Conservation (phyloP, 371 early-diverging fungal genomes). For the Mucor racemosus region DNA sequence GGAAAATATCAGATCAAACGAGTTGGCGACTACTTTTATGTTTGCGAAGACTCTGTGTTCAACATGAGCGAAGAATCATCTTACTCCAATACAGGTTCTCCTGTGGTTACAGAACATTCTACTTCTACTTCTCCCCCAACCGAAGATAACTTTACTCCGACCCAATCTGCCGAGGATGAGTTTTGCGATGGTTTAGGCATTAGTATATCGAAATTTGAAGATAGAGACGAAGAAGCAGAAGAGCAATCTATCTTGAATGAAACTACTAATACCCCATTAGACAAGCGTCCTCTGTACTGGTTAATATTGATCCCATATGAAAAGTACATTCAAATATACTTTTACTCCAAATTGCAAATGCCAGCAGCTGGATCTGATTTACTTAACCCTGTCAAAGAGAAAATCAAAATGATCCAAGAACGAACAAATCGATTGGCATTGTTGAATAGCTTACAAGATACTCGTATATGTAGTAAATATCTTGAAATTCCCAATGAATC, state of each 20-base stretch:
- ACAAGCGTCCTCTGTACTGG: conserved; percentile 63
- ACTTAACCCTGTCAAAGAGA: conserved; percentile 56
- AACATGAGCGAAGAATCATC: conserved; percentile 35
- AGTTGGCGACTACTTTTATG: conserved; percentile 62
- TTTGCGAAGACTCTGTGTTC: conserved; percentile 52
- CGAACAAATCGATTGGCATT: conserved; percentile 72
- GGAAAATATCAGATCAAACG: conserved; percentile 45
- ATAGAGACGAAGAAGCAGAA: conserved; percentile 13
- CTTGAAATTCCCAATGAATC: conserved; percentile 56
- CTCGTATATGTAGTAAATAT: conserved; percentile 74
- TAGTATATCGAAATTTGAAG: conserved; percentile 19
- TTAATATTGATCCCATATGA: conserved; percentile 63
- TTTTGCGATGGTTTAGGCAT: conserved; percentile 51
- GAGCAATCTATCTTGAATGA: not conserved
- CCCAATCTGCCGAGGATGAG: conserved; percentile 18
- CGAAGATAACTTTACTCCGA: not conserved
- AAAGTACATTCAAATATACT: conserved; percentile 62
- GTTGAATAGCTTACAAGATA: conserved; percentile 67
- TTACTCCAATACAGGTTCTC: conserved; percentile 26
- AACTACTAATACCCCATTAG: conserved; percentile 10
- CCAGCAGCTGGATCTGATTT: conserved; percentile 50
- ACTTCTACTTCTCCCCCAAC: not conserved
- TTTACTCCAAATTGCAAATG: conserved; percentile 67
- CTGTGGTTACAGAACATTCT: conserved; percentile 2
- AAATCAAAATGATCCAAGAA: conserved; percentile 59